Percentiles rank a stretch among this genome's conserved stretches.
Conservation (phyloP, 495 filamentous ascomycete genomes). For the Tirmania nivea region DNA sequence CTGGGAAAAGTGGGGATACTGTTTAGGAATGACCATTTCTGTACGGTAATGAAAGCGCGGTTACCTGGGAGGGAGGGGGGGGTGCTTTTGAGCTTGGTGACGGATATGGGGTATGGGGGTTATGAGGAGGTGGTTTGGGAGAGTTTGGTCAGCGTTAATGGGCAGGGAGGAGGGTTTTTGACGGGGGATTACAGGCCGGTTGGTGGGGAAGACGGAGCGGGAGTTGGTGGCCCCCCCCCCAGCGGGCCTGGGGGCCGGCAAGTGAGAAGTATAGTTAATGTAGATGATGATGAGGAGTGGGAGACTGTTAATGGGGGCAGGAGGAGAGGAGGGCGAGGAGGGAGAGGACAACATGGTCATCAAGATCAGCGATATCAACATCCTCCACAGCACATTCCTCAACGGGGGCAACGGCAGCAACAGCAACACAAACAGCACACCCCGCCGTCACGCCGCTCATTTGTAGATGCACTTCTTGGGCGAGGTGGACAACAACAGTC, state of each 20-base stretch:
- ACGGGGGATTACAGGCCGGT: conserved; percentile 80
- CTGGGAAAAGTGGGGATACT: conserved; percentile 67
- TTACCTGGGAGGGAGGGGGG: conserved; percentile 34
- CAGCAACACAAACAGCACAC: background rate
- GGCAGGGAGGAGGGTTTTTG: conserved; percentile 62
- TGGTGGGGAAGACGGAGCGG: conserved; percentile 63
- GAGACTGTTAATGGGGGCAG: background rate
- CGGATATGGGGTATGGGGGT: conserved; percentile 69
- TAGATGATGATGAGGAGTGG: background rate
- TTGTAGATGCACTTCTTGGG: background rate
- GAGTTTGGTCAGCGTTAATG: conserved; percentile 67
- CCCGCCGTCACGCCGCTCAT: background rate
- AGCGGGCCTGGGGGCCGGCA: conserved; percentile 1
- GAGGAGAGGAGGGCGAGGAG: conserved; percentile 1
- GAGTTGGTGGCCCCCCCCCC: conserved; percentile 30
- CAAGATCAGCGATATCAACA: background rate
- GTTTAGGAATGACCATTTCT: conserved; percentile 94
- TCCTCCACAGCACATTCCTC: background rate
- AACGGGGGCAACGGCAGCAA: background rate
- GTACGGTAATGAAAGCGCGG: conserved; percentile 49
- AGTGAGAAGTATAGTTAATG: background rate
- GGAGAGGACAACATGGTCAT: background rate
- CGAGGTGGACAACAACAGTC: background rate
- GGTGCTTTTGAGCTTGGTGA: conserved; percentile 60
- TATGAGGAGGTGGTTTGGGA: conserved; percentile 96